Percentiles rank a stretch among this genome's conserved stretches.
Evolutionary conservation across 1,284 basidiomycete genomes (phyloP).

Genomic region (Malassezia nana): DNA sequence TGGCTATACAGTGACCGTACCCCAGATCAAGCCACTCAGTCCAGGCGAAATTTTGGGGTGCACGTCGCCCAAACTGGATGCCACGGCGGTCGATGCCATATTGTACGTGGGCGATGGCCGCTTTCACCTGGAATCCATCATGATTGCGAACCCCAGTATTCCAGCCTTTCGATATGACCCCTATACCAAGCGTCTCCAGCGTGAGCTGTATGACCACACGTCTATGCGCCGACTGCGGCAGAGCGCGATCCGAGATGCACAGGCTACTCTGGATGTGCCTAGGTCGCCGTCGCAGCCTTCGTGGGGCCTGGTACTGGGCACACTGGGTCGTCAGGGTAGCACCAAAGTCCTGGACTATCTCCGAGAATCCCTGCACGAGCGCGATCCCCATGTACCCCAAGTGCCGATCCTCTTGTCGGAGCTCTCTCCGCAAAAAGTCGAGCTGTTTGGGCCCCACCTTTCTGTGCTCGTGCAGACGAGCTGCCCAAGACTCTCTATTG

Average conservation of each 20-base stretch:
- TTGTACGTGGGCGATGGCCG: conserved; percentile 88
- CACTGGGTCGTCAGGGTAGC: conserved; percentile 86
- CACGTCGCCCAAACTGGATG: conserved; percentile 67
- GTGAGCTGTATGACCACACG: conserved; percentile 79
- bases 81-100: conserved; percentile 35
- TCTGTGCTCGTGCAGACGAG: conserved; percentile 88
- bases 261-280: conserved; percentile 24
- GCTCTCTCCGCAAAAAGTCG: conserved; percentile 82
- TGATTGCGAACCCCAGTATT: conserved; percentile 94
- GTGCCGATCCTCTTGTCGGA: conserved; percentile 89
- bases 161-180: conserved; percentile 97
- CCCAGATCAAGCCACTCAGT: conserved; percentile 81
- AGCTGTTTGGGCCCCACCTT: conserved; percentile 65
- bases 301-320: conserved; percentile 95
- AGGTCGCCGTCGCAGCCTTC: conserved; percentile 13
- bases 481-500: conserved; percentile 87
- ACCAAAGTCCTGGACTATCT: conserved; percentile 65
- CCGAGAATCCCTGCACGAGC: conserved; percentile 19
- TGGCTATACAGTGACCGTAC: conserved; percentile 54
- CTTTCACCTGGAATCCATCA: conserved; percentile 95
- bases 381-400: conserved; percentile 54
- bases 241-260: conserved; percentile 59
- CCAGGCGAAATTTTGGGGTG: conserved; percentile 96
- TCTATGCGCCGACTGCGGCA: conserved; percentile 67
- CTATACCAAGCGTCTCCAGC: conserved; percentile 90